Evolutionary conservation across 495 filamentous ascomycete species (phyloP).

Genomic region (Penicillium tannophilum): DNA sequence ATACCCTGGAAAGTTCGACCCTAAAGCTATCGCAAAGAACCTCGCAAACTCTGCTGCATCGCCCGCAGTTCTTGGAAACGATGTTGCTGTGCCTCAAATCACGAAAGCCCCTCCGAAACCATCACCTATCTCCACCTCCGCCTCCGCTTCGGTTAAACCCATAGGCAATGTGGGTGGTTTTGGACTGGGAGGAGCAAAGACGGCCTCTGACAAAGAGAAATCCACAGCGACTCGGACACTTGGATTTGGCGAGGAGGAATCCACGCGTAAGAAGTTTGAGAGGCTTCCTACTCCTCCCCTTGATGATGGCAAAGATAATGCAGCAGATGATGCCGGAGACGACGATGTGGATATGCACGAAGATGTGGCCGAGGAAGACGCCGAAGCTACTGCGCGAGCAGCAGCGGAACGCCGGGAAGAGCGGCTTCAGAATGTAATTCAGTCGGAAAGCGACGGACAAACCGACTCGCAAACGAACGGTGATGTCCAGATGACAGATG

Average conservation of each 20-base stretch:
- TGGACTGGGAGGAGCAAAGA: slow-evolving; percentile 72
- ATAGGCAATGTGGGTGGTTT: slow-evolving; percentile 80
- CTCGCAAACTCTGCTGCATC: slow-evolving; percentile 45
- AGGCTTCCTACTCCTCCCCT: slow-evolving; percentile 76
- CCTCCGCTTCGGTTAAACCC: slow-evolving; percentile 52
- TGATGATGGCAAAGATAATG: slow-evolving; percentile 61
- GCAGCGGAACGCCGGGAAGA: slow-evolving; percentile 77
- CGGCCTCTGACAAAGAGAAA: slow-evolving; percentile 63
- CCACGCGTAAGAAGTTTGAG: slow-evolving; percentile 81
- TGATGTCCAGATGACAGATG: slow-evolving; percentile 48
- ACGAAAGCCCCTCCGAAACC: slow-evolving; percentile 47
- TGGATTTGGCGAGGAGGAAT: slow-evolving; percentile 87
- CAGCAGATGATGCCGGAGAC: slow-evolving; percentile 45
- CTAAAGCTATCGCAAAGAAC: slow-evolving; percentile 81
- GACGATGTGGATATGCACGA: slow-evolving; percentile 76
- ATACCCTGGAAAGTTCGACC: slow-evolving; percentile 84
- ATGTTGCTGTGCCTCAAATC: slow-evolving; percentile 61
- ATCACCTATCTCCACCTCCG: slow-evolving; percentile 50
- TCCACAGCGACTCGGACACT: slow-evolving; percentile 68
- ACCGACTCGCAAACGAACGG: slow-evolving; percentile 26
- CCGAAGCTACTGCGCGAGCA: slow-evolving; percentile 78
- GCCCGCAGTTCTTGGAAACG: slow-evolving; percentile 57
- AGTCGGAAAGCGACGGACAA: slow-evolving; percentile 10
- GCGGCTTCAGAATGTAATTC: slow-evolving; percentile 51
- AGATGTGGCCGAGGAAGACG: slow-evolving; percentile 82